A percentile compares a stretch with the other conserved stretches of the same genome.
phyloP scores from a whole-genome alignment of 805 yeast species.

The Candida lessepsii region DNA sequence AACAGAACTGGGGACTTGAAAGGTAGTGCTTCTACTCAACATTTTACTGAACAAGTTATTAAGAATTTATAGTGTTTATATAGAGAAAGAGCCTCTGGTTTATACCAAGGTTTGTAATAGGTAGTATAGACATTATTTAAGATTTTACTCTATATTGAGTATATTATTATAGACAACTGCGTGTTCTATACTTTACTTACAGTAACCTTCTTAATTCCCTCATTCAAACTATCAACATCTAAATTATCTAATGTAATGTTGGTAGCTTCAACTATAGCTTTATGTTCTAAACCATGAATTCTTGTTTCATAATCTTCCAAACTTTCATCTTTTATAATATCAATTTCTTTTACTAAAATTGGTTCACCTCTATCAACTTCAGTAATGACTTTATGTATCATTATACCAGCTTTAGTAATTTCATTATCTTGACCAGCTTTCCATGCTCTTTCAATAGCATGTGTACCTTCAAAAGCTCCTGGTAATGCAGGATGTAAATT shows the following conservation, averaged over 20 bases:
- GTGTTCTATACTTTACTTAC: no score
- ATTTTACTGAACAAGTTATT: slow-evolving; percentile 91
- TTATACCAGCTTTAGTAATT: slow-evolving; percentile 78
- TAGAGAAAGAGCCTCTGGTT: slow-evolving; percentile 1
- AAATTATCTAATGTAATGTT: slow-evolving; percentile 46
- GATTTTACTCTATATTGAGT: neutral
- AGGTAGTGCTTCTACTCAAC: slow-evolving; percentile 85
- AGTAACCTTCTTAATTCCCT: no score
- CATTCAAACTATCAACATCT: no score
- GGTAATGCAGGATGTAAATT: slow-evolving; percentile 97
- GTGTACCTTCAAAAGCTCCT: slow-evolving; percentile 94
- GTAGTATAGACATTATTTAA: no score
- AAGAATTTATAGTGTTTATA: slow-evolving; percentile 50
- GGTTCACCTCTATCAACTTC: slow-evolving; percentile 96
- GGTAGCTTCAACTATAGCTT: slow-evolving; percentile 92
- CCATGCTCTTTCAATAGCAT: slow-evolving; percentile 96
- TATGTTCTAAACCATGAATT: slow-evolving; percentile 82
- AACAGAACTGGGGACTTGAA: slow-evolving; percentile 96
- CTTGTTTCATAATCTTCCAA: slow-evolving; percentile 77
- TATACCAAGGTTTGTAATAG: no score
- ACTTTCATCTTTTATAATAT: slow-evolving; percentile 67
- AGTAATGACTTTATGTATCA: slow-evolving; percentile 96
- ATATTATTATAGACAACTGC: neutral
- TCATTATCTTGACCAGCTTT: slow-evolving; percentile 87
- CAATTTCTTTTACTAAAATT: slow-evolving; percentile 74